Percentiles rank a stretch among this genome's conserved stretches.
phyloP scores from a whole-genome alignment of 371 early-diverging fungal genomes.

The Lichtheimia ramosa region DNA sequence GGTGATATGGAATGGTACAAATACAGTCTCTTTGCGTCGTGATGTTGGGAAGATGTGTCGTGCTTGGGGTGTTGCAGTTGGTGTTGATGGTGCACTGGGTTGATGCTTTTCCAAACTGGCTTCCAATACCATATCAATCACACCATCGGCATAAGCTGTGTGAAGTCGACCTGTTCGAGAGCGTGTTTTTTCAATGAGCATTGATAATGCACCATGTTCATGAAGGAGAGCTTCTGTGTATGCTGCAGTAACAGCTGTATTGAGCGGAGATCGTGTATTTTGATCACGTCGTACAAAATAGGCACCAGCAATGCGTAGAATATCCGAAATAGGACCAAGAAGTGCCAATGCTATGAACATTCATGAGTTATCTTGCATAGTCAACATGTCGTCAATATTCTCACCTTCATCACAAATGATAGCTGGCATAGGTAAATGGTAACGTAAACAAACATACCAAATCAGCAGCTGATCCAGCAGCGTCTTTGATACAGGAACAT shows the following conservation, averaged over 20 bases:
- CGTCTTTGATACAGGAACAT: conserved; percentile 51
- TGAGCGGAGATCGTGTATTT: conserved; percentile 40
- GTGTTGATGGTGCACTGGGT: conserved; percentile 7
- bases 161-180: conserved; percentile 50
- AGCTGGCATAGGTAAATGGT: conserved; percentile 49
- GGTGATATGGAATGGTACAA: conserved; percentile 48
- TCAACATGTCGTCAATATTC: neutral
- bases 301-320: conserved; percentile 48
- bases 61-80: neutral
- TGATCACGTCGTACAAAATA: conserved; percentile 48
- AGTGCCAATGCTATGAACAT: conserved; percentile 31
- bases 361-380: neutral
- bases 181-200: conserved; percentile 43
- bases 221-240: conserved; percentile 43
- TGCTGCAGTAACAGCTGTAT: conserved; percentile 43
- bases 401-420: conserved; percentile 51
- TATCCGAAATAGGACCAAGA: conserved; percentile 49
- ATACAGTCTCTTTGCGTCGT: conserved; percentile 24
- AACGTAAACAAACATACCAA: conserved; percentile 49
- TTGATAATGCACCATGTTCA: conserved; percentile 47
- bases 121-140: conserved; percentile 47
- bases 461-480: conserved; percentile 44
- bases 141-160: conserved; percentile 37
- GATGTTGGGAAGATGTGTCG: conserved; percentile 1
- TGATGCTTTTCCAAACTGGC: conserved; percentile 41